Evolutionary conservation across 2,329 filamentous ascomycete genomes (phyloP), one percentile per base, ranked within the genome.

Genomic region (Nannizziopsis barbatae): DNA sequence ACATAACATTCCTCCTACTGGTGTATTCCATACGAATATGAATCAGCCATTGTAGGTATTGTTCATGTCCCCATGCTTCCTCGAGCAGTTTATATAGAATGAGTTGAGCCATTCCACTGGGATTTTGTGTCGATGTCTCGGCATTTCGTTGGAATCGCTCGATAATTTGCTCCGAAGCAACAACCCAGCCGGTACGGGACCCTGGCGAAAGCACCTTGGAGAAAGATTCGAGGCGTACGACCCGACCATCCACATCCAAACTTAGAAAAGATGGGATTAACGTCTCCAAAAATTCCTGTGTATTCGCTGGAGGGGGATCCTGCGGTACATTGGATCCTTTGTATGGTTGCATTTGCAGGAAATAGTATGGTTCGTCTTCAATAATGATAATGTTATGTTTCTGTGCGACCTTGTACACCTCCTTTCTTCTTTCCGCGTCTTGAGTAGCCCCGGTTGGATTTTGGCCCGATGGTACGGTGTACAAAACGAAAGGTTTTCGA

Each of bases 281-380:
- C 2, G 76, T 72, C 9, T 75, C 71, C 50, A 96, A 70, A 65
- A 95, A 95, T 9, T 83, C 81, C 3, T 82, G 77, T 47, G 86
- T 77, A 10, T 69, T 77, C 32, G 72, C 66, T 5, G 83, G 81
- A 0, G 77, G 71, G 5, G 78, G 75, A 3, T 71, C 67, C 1
- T 72, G 66, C 0, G 75, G 65, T 12, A 72, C 66, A 54, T 73
- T 65, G 30, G 72, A 67, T 11, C 77, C 74, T 1, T 74, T 74
- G 66, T 88, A 90, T 0, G 83, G 79, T 57, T 85, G 79, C 78
- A 82, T 81, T 61, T 95, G 89, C 32, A 95, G 74, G 70, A 90
- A 95, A 68, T 93, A 95, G 70, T 95, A 95, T 1, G 89, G 89
- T 63, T 95, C 89, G 62, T 95, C 89, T 69, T 95, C 89, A 56